A percentile compares a stretch with the other conserved stretches of the same genome.
Conservation (phyloP, 371 early-diverging fungal species). For the Fennellomyces sp. region DNA sequence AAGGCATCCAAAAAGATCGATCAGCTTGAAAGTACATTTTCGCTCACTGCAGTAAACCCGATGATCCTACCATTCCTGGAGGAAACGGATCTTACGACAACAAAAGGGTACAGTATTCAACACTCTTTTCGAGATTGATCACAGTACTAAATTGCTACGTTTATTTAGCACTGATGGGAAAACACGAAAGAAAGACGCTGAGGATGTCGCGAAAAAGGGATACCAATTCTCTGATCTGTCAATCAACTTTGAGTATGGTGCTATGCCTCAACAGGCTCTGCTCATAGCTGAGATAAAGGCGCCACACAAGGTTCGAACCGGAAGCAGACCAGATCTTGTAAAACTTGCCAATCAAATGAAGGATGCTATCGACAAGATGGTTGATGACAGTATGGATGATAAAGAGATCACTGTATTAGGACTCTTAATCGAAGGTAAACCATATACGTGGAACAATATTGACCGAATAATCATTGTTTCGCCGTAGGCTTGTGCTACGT, state of each 20-base stretch:
- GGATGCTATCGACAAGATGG: neutral
- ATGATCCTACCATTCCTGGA: neutral
- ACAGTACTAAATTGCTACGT: neutral
- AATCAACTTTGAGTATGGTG: neutral
- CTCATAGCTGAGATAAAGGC: neutral
- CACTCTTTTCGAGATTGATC: neutral
- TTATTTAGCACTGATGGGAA: neutral
- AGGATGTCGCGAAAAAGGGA: neutral
- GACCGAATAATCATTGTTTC: no score
- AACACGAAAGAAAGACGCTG: neutral
- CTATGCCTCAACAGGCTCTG: neutral
- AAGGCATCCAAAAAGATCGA: neutral
- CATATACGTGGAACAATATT: neutral
- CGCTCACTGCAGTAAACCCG: neutral
- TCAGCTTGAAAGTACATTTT: neutral
- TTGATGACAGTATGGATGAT: neutral
- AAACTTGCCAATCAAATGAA: neutral
- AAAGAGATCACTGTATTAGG: neutral
- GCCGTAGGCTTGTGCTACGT: neutral
- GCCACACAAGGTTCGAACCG: neutral
- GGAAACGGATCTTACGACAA: neutral
- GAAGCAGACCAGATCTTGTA: neutral
- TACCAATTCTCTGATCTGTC: neutral
- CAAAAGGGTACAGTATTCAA: neutral
- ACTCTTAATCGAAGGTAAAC: neutral